Evolutionary conservation across 176 grass and related monocot species (phyloP), one percentile per base, ranked within the genome.

Genomic region (Carex parvula): DNA sequence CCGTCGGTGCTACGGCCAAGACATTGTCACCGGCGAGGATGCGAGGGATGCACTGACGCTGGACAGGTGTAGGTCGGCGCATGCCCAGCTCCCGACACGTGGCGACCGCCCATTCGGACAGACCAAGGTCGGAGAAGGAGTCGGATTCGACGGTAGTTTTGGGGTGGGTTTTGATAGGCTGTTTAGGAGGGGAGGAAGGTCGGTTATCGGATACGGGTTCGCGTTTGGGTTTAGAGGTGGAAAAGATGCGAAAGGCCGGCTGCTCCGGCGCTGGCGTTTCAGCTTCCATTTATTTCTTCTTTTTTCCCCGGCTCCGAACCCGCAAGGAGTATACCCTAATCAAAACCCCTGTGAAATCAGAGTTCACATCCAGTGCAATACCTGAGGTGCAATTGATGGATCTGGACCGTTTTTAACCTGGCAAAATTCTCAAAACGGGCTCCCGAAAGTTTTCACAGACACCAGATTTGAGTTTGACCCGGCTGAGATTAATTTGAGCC

Each of bases 1-100:
- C 92, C 0, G 96, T 98, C 82, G 94, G 89, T 2, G 96, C 92
- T 64, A 98, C 90, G 8, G 92, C 93, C 37, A 99, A 84, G 18
- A 99, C 89, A 59, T 95, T 89, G 76, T 89, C 91, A 3, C 95
- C 95, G 13, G 86, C 67, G n/a, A 94, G 89, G 60, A 92, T 94
- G 33, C 87, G 87, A 58, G 95, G 95, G 75, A 98, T 98, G 91
- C 93, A 99, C 33, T 81, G 85, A 6, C 83, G 84, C 89, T 99
- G 93, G 70, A 98, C 95, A 1, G 87, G 72, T 66, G 95, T 98
- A 20, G 95, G 90, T 1, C 63, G 82, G 69, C 66, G 67, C 79
- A 94, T 94, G 21, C 89, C 87, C 46, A 94, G 86, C 39, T 89
- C 88, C 46, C 52, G 14, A 86, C 95, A 97, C 55, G 84, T 80